Percentiles rank a stretch among this genome's conserved stretches.
phyloP scores from a whole-genome alignment of 805 yeast genomes.

The Candida yuanshanica region DNA sequence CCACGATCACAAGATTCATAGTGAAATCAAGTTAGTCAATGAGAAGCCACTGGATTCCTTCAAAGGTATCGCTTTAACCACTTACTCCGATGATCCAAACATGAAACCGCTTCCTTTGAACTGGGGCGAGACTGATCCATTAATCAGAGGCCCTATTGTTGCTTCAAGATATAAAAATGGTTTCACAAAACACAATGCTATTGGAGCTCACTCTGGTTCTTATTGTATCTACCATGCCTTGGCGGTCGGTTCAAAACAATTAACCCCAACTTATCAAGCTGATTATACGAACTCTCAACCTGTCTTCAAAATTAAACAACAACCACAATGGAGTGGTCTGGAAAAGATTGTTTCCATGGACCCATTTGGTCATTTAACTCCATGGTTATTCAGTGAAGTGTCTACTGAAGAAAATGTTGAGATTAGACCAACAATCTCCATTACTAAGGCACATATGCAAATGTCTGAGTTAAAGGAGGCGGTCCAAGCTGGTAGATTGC shows the following conservation, averaged over 20 bases:
- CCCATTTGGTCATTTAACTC: conserved; percentile 63
- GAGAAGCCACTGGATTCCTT: conserved; percentile 14
- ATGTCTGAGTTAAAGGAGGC: conserved; percentile 53
- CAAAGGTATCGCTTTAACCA: conserved; percentile 40
- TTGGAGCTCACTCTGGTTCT: conserved; percentile 63
- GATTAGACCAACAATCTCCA: conserved; percentile 58
- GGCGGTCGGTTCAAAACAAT: conserved; percentile 56
- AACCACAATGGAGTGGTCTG: conserved; percentile 48
- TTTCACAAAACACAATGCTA: conserved; percentile 49
- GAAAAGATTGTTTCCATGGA: conserved; percentile 61
- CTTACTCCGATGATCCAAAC: conserved; percentile 46
- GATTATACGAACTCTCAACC: conserved; percentile 63
- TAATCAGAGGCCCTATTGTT: conserved; percentile 51
- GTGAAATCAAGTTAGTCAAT: conserved; percentile 15
- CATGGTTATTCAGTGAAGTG: conserved; percentile 46
- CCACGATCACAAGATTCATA: conserved; percentile 7
- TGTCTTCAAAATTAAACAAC: conserved; percentile 48
- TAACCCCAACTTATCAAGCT: conserved; percentile 46
- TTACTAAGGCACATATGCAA: conserved; percentile 62
- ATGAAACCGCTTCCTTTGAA: conserved; percentile 42
- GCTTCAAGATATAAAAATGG: conserved; percentile 47
- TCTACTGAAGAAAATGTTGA: conserved; percentile 44
- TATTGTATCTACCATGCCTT: conserved; percentile 61
- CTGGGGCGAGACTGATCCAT: conserved; percentile 49
- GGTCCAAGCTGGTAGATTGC: conserved; percentile 44